These are phyloP conservation scores for Dendrocalamus sinicus DNA, from an alignment of 176 grass and related monocot species.

Conservation along the genomic window DNA sequence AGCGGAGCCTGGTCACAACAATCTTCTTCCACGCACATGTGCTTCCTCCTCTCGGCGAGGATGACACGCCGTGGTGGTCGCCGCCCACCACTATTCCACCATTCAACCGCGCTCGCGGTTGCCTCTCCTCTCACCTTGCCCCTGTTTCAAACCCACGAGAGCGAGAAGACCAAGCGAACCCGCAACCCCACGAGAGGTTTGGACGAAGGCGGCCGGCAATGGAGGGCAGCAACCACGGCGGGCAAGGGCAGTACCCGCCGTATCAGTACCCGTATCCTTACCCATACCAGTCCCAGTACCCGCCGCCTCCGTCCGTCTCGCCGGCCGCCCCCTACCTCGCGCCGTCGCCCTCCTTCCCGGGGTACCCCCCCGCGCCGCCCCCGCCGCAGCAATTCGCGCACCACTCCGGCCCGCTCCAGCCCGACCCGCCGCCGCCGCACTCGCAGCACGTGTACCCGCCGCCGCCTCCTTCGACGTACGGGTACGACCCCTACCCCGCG, in stretches of 20 bases:
- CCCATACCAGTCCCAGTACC: slow-evolving; percentile 45
- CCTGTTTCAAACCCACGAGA: not conserved
- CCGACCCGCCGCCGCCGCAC: slow-evolving; percentile 53
- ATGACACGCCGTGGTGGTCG: not conserved
- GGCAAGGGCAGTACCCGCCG: slow-evolving; percentile 36
- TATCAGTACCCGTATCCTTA: slow-evolving; percentile 25
- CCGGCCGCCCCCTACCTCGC: slow-evolving; percentile 43
- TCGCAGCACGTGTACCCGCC: slow-evolving; percentile 31
- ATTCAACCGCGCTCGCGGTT: not conserved
- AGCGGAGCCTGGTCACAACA: no score
- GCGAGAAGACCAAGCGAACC: not conserved
- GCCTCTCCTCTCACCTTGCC: not conserved
- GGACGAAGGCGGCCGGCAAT: slow-evolving; percentile 33
- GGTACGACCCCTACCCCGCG: slow-evolving; percentile 34
- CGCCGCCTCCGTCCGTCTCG: slow-evolving; percentile 1
- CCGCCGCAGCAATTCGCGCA: slow-evolving; percentile 38
- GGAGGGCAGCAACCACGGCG: slow-evolving; percentile 44
- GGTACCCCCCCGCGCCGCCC: slow-evolving; percentile 25
- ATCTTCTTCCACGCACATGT: no score
- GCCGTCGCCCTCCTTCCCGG: slow-evolving; percentile 51
- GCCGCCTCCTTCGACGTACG: slow-evolving; percentile 30
- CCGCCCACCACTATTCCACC: slow-evolving; percentile 38
- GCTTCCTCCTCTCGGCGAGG: no score
- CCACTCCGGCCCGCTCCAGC: slow-evolving; percentile 54
- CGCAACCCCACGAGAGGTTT: not conserved